A percentile compares a stretch with the other conserved stretches of the same genome.
Conservation (phyloP, 805 yeast species). For the Kluyveromyces aestuarii region DNA sequence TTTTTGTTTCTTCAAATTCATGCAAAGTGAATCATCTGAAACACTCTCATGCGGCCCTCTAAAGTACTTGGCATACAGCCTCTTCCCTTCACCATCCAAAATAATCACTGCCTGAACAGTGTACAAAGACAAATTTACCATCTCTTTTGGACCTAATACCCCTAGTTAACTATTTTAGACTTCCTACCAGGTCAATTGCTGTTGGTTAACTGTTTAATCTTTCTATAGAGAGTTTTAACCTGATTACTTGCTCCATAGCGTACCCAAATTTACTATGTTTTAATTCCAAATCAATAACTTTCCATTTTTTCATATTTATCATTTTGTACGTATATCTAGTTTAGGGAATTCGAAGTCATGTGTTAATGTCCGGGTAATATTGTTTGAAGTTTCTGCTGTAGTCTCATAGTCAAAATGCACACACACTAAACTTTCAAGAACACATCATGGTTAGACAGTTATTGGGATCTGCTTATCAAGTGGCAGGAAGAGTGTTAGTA, state of each 20-base stretch:
- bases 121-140: slow-evolving; percentile 55
- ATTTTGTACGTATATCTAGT: not conserved
- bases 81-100: slow-evolving; percentile 70
- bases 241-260: not conserved
- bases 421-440: too few relatives aligned
- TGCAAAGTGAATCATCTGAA: slow-evolving; percentile 11
- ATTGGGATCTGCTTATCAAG: not conserved
- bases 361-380: not conserved
- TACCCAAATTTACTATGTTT: not conserved
- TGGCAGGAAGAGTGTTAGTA: not conserved
- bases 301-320: not conserved
- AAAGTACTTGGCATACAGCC: slow-evolving; percentile 82
- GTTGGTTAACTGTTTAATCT: not conserved
- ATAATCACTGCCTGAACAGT: slow-evolving; percentile 73
- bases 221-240: not conserved
- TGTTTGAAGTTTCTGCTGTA: not conserved
- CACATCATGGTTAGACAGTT: too few relatives aligned
- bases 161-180: not conserved
- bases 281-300: not conserved
- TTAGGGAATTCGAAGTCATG: not conserved
- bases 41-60: slow-evolving; percentile 45
- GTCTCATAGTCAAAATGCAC: not conserved
- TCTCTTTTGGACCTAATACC: not conserved
- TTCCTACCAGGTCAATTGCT: not conserved
- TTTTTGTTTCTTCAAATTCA: slow-evolving; percentile 52